Conservation (phyloP, 352 stramenopile species). For the Globisporangium radiosum region DNA sequence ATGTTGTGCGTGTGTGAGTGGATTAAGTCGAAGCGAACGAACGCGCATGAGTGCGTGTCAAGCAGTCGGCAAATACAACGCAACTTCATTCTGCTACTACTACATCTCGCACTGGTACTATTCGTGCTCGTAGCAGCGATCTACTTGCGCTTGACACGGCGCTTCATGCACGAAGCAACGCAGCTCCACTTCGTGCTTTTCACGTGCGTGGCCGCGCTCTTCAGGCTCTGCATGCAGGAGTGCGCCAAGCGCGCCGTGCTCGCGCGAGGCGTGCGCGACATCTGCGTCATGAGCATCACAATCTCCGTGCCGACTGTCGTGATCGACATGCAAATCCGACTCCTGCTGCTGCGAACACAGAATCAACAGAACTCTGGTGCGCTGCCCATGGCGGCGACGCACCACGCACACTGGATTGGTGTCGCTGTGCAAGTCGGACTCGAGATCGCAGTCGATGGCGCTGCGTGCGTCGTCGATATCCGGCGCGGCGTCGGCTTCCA, state of each 20-base stretch:
- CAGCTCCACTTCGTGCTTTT: neutral
- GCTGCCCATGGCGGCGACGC: slow-evolving; percentile 18
- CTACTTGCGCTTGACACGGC: neutral
- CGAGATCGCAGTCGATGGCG: neutral
- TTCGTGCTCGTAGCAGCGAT: neutral
- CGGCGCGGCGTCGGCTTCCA: neutral
- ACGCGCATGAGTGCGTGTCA: too few species aligned
- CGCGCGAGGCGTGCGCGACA: slow-evolving; percentile 22
- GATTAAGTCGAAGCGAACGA: too few species aligned
- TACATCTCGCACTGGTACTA: neutral
- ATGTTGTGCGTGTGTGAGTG: too few species aligned
- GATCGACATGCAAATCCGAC: slow-evolving; percentile 34
- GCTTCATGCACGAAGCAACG: neutral
- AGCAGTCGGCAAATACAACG: too few species aligned
- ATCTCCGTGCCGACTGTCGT: slow-evolving; percentile 31
- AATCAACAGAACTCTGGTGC: slow-evolving; percentile 19
- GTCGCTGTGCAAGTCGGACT: neutral
- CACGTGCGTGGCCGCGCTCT: slow-evolving; percentile 19
- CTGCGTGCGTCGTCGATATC: neutral
- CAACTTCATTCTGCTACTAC: too few species aligned
- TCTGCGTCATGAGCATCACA: slow-evolving; percentile 29
- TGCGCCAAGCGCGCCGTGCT: slow-evolving; percentile 18
- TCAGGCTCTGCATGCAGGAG: slow-evolving; percentile 33
- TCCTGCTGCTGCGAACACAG: slow-evolving; percentile 22
- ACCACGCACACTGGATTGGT: slow-evolving; percentile 17